Conservation (phyloP, 1,284 basidiomycete genomes). For the Athelia psychrophila region DNA sequence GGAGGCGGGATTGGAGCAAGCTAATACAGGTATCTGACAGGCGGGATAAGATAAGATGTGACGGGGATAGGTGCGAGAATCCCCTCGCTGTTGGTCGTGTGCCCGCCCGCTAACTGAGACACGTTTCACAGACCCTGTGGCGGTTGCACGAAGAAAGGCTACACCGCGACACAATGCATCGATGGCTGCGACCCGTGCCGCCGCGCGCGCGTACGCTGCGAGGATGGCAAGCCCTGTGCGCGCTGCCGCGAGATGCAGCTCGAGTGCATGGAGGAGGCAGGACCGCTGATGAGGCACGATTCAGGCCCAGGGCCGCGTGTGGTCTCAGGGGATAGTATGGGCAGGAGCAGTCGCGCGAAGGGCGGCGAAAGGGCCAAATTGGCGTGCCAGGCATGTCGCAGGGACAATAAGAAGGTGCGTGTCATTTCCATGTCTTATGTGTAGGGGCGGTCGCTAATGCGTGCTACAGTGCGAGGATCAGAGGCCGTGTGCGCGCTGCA, state of each 20-base stretch:
- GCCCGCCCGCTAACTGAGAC: neutral
- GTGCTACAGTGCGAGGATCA: slow-evolving; percentile 47
- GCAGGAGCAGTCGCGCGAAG: slow-evolving; percentile 25
- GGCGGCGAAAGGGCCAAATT: slow-evolving; percentile 46
- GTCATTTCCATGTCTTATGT: slow-evolving; percentile 2
- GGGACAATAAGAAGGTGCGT: slow-evolving; percentile 58
- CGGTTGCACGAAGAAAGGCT: slow-evolving; percentile 53
- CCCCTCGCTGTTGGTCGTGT: too few relatives aligned
- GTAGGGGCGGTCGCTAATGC: slow-evolving; percentile 5
- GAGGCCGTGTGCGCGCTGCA: slow-evolving; percentile 55
- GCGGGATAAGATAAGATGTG: slow-evolving; percentile 57
- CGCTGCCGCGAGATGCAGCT: slow-evolving; percentile 44
- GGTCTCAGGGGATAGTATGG: slow-evolving; percentile 7
- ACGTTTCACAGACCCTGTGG: slow-evolving; percentile 47
- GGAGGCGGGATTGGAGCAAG: too few relatives aligned
- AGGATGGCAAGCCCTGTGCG: slow-evolving; percentile 48
- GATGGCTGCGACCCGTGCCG: slow-evolving; percentile 52
- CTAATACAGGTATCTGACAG: too few relatives aligned
- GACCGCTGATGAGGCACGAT: slow-evolving; percentile 19
- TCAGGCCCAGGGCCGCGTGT: slow-evolving; percentile 2
- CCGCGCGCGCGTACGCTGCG: slow-evolving; percentile 51
- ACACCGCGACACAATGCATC: slow-evolving; percentile 44
- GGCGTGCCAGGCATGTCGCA: slow-evolving; percentile 53
- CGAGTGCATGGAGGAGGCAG: slow-evolving; percentile 33
- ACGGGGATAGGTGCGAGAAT: slow-evolving; percentile 43